Conservation (phyloP, 1,284 basidiomycete species). For the Rhodotorula glutinis region DNA sequence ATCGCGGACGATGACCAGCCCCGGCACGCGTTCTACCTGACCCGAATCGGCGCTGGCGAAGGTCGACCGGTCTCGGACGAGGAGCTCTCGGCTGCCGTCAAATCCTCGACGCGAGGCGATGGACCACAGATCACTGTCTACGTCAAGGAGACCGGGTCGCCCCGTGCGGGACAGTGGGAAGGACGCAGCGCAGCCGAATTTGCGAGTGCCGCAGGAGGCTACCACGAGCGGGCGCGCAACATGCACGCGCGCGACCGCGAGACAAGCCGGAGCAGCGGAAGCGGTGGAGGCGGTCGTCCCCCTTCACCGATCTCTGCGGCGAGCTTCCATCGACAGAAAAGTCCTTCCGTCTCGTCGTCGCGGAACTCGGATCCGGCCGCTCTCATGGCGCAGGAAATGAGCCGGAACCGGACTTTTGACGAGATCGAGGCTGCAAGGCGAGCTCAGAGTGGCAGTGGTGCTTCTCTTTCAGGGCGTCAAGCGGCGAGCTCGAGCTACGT, state of each 20-base stretch:
- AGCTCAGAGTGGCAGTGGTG: too few species aligned
- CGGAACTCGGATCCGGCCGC: not conserved
- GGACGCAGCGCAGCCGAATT: constrained; percentile 14
- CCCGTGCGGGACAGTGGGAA: not conserved
- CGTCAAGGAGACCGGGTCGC: constrained; percentile 71
- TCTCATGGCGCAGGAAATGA: not conserved
- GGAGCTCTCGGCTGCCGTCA: constrained; percentile 66
- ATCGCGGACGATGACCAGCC: constrained; percentile 77
- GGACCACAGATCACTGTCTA: constrained; percentile 61
- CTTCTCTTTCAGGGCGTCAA: not conserved
- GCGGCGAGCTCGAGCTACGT: constrained; percentile 11
- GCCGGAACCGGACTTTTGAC: too few species aligned
- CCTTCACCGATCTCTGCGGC: not conserved
- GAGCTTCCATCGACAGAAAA: constrained; percentile 3
- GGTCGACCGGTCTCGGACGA: constrained; percentile 68
- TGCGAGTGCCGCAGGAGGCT: constrained; percentile 16
- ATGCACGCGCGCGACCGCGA: constrained; percentile 11
- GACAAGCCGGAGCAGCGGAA: constrained; percentile 1
- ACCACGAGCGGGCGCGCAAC: constrained; percentile 1
- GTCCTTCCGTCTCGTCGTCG: not conserved
- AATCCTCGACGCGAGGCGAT: constrained; percentile 48
- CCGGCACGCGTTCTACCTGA: constrained; percentile 74
- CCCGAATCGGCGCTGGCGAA: constrained; percentile 73
- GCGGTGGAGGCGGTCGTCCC: not conserved
- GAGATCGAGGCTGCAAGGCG: too few species aligned